phyloP scores from a whole-genome alignment of 805 yeast species.

The Saccharomycopsis selenospora region DNA sequence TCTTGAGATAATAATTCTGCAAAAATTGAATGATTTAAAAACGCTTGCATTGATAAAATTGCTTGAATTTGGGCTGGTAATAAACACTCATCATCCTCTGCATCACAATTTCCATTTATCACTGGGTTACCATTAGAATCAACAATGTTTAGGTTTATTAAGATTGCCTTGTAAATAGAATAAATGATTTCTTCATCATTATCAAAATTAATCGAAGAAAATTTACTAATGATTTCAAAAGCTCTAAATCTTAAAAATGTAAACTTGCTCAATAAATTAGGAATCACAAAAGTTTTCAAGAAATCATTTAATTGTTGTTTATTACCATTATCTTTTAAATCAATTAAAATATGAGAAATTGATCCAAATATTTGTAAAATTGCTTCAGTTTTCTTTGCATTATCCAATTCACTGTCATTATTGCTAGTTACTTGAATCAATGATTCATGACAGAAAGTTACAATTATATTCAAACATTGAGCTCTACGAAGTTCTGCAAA shows the following conservation, averaged over 20 bases:
- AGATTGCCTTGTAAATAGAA: constrained; percentile 35
- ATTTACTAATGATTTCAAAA: constrained; percentile 56
- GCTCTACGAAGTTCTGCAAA: constrained; percentile 63
- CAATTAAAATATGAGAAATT: constrained; percentile 51
- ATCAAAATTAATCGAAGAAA: constrained; percentile 52
- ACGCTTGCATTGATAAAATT: constrained; percentile 78
- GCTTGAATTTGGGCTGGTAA: constrained; percentile 78
- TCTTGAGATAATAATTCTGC: constrained; percentile 58
- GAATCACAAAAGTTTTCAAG: constrained; percentile 55
- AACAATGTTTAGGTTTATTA: constrained; percentile 11
- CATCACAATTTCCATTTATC: not conserved
- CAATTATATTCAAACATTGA: constrained; percentile 50
- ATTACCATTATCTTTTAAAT: constrained; percentile 48
- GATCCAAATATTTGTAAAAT: constrained; percentile 72
- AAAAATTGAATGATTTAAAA: constrained; percentile 51
- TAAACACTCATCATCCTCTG: constrained; percentile 38
- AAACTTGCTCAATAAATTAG: constrained; percentile 54
- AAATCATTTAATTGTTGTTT: constrained; percentile 59
- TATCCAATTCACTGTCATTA: constrained; percentile 36
- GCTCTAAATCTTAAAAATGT: constrained; percentile 73
- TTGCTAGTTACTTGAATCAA: constrained; percentile 30
- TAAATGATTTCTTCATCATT: constrained; percentile 26
- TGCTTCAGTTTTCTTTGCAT: constrained; percentile 69
- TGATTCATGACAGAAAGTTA: constrained; percentile 50
- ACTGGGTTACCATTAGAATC: constrained; percentile 6